Percentiles rank a stretch among this genome's conserved stretches.
phyloP scores from a whole-genome alignment of 164 flowering plant species.

The Umbellularia californica region DNA sequence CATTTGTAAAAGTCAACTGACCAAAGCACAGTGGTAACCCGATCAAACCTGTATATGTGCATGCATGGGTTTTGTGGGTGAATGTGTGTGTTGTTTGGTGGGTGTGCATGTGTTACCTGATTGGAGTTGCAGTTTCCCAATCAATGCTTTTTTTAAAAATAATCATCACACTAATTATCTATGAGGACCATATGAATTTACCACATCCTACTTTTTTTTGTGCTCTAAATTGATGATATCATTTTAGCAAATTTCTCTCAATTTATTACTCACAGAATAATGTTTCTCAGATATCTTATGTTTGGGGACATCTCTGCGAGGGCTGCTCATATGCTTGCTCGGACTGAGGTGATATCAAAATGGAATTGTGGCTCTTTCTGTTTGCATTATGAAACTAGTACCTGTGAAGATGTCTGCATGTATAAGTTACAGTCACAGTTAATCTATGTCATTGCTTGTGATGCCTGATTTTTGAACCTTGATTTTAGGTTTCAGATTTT shows the following conservation, averaged over 20 bases:
- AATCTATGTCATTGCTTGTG: constrained; percentile 1
- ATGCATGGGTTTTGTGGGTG: no score
- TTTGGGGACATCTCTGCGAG: constrained; percentile 79
- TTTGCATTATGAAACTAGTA: background rate
- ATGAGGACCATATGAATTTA: no score
- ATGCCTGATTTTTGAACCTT: constrained; percentile 3
- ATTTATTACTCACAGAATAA: background rate
- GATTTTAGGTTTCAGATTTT: constrained; percentile 73
- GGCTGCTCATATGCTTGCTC: constrained; percentile 82
- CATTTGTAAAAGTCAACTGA: no score
- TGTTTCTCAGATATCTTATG: constrained; percentile 69
- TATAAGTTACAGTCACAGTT: background rate
- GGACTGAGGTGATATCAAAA: constrained; percentile 54
- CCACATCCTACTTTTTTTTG: background rate
- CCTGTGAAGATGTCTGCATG: background rate
- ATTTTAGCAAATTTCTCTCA: background rate
- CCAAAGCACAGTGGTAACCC: no score
- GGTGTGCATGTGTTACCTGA: no score
- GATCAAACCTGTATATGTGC: no score
- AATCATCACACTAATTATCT: no score
- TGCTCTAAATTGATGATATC: background rate
- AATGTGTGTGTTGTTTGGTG: no score
- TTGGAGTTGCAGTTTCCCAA: no score
- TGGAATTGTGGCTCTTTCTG: background rate
- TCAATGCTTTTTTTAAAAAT: no score